Conservation (phyloP, 768 basidiomycete species). For the Tricholoma sp. region DNA sequence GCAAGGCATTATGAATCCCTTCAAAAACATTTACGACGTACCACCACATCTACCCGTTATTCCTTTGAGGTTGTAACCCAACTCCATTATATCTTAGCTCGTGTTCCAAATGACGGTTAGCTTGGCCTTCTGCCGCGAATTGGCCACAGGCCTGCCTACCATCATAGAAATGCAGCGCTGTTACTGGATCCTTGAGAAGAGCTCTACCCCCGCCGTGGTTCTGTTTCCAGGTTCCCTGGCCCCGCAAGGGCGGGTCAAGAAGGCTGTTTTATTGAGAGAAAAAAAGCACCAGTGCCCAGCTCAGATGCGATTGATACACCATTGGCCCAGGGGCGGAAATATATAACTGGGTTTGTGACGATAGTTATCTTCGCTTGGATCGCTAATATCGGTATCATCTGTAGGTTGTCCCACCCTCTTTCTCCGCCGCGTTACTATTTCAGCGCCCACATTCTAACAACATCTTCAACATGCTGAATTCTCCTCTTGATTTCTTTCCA, state of each 20-base stretch:
- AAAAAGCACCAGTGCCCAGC: conserved; percentile 17
- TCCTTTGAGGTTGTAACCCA: neutral
- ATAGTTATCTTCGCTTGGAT: conserved; percentile 32
- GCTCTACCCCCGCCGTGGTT: conserved; percentile 26
- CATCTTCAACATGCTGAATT: conserved; percentile 29
- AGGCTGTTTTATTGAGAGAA: conserved; percentile 26
- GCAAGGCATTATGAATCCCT: conserved; percentile 24
- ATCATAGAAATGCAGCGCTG: conserved; percentile 15
- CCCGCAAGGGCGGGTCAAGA: conserved; percentile 23
- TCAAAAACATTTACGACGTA: conserved; percentile 22
- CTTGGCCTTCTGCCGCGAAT: conserved; percentile 24
- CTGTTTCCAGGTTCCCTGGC: conserved; percentile 33
- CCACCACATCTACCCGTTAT: no score
- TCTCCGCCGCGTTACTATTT: no score
- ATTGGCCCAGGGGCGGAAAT: conserved; percentile 22
- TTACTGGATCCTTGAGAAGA: conserved; percentile 25
- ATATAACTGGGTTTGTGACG: conserved; percentile 27
- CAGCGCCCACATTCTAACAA: no score
- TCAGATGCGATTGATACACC: conserved; percentile 31
- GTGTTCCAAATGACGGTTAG: conserved; percentile 27
- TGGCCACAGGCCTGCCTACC: conserved; percentile 15
- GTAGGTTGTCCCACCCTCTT: neutral
- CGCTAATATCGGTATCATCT: conserved; percentile 18
- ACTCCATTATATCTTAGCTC: conserved; percentile 10
- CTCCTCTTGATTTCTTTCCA: conserved; percentile 28